Conservation (phyloP, 1,284 basidiomycete genomes). For the Leucoagaricus sp. region DNA sequence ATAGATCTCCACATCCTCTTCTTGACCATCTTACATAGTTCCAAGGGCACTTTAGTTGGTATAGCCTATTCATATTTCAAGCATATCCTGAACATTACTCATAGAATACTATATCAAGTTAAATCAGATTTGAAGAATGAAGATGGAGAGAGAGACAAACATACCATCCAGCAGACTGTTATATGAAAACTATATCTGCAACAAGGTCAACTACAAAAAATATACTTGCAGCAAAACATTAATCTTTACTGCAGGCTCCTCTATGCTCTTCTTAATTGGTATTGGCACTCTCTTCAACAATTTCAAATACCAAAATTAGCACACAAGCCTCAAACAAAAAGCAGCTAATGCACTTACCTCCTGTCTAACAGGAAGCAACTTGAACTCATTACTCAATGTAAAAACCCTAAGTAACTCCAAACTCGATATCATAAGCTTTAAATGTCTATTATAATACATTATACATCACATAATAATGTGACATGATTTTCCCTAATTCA, state of each 20-base stretch:
- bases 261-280: constrained; percentile 95
- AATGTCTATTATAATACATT: too few species aligned
- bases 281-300: constrained; percentile 96
- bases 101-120: too few species aligned
- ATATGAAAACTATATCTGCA: constrained; percentile 97
- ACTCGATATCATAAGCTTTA: too few species aligned
- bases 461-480: too few species aligned
- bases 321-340: too few species aligned
- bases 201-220: constrained; percentile 96
- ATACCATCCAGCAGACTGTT: constrained; percentile 57
- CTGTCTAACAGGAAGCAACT: too few species aligned
- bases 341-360: too few species aligned
- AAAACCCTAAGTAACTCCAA: too few species aligned
- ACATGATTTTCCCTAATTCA: too few species aligned
- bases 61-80: constrained; percentile 98
- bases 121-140: constrained; percentile 8
- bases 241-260: constrained; percentile 96
- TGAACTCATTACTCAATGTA: too few species aligned
- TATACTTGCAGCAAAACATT: constrained; percentile 96
- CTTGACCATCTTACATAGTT: constrained; percentile 98
- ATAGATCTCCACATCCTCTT: constrained; percentile 96
- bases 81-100: constrained; percentile 99
- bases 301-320: too few species aligned
- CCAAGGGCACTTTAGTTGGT: constrained; percentile 88
- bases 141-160: constrained; percentile 58